Percentiles rank a stretch among this genome's conserved stretches.
These are phyloP conservation scores for Mycocentrospora acerina DNA, from an alignment of 2,329 filamentous ascomycete genomes.

Conservation along the genomic window DNA sequence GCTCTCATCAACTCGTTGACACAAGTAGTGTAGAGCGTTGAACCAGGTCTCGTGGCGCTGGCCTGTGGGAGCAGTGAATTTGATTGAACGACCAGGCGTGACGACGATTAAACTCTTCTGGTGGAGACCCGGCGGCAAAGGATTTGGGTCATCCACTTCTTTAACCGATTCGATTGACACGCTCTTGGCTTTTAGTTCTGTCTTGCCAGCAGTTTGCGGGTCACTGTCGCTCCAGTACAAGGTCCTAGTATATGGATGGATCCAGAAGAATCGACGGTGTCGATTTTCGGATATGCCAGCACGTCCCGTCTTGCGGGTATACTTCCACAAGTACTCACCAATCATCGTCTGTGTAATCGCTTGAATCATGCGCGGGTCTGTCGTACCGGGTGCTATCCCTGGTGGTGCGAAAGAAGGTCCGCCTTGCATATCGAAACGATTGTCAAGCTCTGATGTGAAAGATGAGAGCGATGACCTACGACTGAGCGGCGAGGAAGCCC, in stretches of 20 bases:
- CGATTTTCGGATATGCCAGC: conserved; percentile 85
- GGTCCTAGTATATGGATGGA: conserved; percentile 94
- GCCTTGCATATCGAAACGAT: conserved; percentile 73
- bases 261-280: conserved; percentile 97
- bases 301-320: conserved; percentile 91
- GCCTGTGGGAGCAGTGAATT: conserved; percentile 91
- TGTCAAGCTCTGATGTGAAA: conserved; percentile 91
- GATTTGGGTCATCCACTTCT: conserved; percentile 91
- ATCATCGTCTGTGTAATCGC: conserved; percentile 99
- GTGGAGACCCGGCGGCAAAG: conserved; percentile 90
- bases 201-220: conserved; percentile 74
- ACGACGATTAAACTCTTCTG: conserved; percentile 90
- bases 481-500: conserved; percentile 54
- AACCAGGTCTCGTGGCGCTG: conserved; percentile 98
- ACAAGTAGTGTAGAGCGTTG: conserved; percentile 90
- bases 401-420: conserved; percentile 49
- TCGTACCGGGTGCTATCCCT: conserved; percentile 66
- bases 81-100: conserved; percentile 83
- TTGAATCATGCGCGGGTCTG: conserved; percentile 97
- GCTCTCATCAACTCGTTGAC: conserved; percentile 67
- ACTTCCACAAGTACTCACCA: conserved; percentile 98
- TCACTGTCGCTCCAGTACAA: conserved; percentile 96
- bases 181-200: conserved; percentile 81
- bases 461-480: conserved; percentile 89
- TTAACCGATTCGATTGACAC: conserved; percentile 90